phyloP scores from a whole-genome alignment of 495 filamentous ascomycete species.

The Tuber umbilicatum region DNA sequence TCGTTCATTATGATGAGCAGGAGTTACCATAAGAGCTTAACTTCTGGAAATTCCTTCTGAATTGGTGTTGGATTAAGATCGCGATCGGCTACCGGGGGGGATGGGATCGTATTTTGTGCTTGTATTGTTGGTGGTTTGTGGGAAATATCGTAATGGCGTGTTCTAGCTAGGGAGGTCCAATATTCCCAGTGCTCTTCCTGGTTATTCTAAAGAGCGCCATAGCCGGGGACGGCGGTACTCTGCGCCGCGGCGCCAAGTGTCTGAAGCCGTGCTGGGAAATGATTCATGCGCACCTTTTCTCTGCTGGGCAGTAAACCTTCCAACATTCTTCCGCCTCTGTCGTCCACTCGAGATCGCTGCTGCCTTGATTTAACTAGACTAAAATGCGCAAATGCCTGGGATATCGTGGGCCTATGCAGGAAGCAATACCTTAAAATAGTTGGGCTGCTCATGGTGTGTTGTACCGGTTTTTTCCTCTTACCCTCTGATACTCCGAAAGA shows the following conservation, averaged over 20 bases:
- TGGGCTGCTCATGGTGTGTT: too few relatives aligned
- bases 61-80: neutral
- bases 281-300: neutral
- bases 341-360: too few relatives aligned
- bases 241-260: neutral
- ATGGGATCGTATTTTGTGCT: neutral
- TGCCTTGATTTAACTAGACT: too few relatives aligned
- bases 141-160: neutral
- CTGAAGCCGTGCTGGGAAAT: neutral
- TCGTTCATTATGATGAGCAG: conserved; percentile 54
- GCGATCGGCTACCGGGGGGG: neutral
- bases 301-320: too few relatives aligned
- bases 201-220: neutral
- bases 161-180: neutral
- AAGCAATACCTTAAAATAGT: too few relatives aligned
- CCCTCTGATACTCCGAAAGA: too few relatives aligned
- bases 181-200: neutral
- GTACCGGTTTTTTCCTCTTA: too few relatives aligned
- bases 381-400: too few relatives aligned
- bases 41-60: neutral
- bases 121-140: neutral
- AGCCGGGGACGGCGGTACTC: too few relatives aligned
- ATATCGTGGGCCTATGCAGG: too few relatives aligned
- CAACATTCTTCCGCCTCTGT: too few relatives aligned
- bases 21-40: too few relatives aligned